These are phyloP conservation scores for Malus hybrid DNA, from an alignment of 331 rosid genomes.

Conservation along the genomic window DNA sequence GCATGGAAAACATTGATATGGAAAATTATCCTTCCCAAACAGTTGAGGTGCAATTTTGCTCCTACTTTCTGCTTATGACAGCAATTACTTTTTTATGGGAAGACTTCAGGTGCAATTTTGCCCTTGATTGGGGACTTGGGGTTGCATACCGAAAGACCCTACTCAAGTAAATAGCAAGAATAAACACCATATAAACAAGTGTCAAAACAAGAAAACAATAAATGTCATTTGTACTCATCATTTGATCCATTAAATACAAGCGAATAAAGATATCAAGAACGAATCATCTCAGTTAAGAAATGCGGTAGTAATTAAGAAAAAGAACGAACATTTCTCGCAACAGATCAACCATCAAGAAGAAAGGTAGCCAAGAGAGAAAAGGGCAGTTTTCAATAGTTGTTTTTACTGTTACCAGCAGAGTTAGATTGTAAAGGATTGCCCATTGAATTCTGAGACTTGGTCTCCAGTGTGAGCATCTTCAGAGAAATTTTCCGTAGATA, in stretches of 20 bases:
- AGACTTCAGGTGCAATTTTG: constrained; percentile 6
- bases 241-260: not conserved
- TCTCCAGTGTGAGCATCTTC: too few relatives aligned
- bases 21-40: not conserved
- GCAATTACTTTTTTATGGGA: too few relatives aligned
- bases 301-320: not conserved
- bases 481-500: too few relatives aligned
- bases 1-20: not conserved
- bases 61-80: not conserved
- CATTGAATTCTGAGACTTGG: too few relatives aligned
- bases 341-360: not conserved
- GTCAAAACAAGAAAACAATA: not conserved
- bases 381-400: not conserved
- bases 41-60: not conserved
- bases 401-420: constrained; percentile 14
- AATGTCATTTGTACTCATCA: not conserved
- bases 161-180: constrained; percentile 2
- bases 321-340: not conserved
- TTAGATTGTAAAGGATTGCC: too few relatives aligned
- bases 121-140: constrained; percentile 58
- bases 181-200: not conserved
- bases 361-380: not conserved
- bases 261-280: not conserved
- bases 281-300: not conserved
- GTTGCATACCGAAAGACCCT: constrained; percentile 49